Evolutionary conservation across 176 grass and related monocot species (phyloP).

Genomic region (Microstegium vimineum): DNA sequence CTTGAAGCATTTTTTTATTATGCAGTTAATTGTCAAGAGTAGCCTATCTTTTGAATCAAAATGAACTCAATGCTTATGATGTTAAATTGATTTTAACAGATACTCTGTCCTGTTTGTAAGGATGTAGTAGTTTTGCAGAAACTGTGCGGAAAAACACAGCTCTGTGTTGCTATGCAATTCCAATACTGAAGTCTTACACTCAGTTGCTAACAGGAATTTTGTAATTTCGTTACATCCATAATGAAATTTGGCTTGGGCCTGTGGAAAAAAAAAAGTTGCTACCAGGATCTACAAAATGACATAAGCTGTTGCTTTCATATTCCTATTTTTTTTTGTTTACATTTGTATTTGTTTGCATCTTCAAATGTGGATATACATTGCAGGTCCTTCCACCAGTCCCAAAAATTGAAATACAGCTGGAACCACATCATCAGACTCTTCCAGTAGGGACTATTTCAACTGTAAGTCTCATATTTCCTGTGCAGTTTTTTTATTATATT

Average conservation of each 20-base stretch:
- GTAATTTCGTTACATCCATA: too few species aligned
- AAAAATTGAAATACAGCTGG: conserved; percentile 64
- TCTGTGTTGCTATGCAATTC: neutral
- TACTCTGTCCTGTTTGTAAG: neutral
- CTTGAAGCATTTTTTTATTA: neutral
- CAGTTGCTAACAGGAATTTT: neutral
- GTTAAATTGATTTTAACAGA: neutral
- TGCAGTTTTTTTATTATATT: neutral
- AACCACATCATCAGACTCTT: conserved; percentile 71
- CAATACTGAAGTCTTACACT: neutral
- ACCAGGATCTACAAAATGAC: neutral
- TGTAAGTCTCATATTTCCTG: conserved; percentile 43
- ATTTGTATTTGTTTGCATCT: neutral
- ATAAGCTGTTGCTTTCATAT: neutral
- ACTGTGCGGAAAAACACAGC: neutral
- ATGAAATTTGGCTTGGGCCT: too few species aligned
- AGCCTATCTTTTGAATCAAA: neutral
- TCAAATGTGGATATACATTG: conserved; percentile 21
- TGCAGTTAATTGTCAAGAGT: neutral
- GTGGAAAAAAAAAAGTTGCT: too few species aligned
- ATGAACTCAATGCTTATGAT: neutral
- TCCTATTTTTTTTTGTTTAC: neutral
- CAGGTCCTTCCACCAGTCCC: conserved; percentile 78
- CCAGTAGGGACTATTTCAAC: conserved; percentile 70
- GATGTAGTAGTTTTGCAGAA: neutral